Conservation (phyloP, 768 basidiomycete species). For the Kwoniella pini region DNA sequence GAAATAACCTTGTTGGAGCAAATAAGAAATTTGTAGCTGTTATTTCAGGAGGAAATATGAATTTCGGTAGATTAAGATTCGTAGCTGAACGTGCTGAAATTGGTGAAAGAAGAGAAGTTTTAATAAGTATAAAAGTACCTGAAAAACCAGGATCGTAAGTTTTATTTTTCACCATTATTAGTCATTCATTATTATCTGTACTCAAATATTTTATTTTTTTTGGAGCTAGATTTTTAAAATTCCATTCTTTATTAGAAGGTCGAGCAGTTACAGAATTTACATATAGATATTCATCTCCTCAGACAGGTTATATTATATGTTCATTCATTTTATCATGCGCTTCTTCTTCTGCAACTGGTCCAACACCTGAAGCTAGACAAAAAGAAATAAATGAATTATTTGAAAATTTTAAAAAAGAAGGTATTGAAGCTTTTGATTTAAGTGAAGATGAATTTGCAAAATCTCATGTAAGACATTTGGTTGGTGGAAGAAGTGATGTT, state of each 20-base stretch:
- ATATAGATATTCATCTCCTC: constrained; percentile 74
- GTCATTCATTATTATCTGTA: too few relatives aligned
- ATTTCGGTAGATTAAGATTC: constrained; percentile 93
- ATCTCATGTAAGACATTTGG: constrained; percentile 89
- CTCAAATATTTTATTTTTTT: too few relatives aligned
- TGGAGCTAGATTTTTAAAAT: constrained; percentile 70
- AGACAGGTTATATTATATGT: constrained; percentile 79
- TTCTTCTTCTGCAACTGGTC: constrained; percentile 57
- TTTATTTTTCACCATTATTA: neutral
- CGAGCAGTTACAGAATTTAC: constrained; percentile 93
- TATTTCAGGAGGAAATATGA: constrained; percentile 97
- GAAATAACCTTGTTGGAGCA: constrained; percentile 77
- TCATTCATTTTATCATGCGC: constrained; percentile 76
- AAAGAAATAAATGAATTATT: constrained; percentile 61
- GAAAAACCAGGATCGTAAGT: constrained; percentile 85
- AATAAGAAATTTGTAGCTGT: constrained; percentile 87
- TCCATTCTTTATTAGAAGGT: constrained; percentile 85
- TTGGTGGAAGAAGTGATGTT: constrained; percentile 78
- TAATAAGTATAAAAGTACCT: constrained; percentile 91
- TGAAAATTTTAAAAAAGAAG: constrained; percentile 62
- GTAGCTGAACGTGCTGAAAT: constrained; percentile 98
- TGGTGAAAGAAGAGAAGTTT: constrained; percentile 90
- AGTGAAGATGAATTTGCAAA: constrained; percentile 96
- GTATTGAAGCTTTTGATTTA: constrained; percentile 84
- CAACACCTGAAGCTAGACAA: constrained; percentile 52